phyloP scores from a whole-genome alignment of 1,139 yeast species.

The Protomyces gravidus region DNA sequence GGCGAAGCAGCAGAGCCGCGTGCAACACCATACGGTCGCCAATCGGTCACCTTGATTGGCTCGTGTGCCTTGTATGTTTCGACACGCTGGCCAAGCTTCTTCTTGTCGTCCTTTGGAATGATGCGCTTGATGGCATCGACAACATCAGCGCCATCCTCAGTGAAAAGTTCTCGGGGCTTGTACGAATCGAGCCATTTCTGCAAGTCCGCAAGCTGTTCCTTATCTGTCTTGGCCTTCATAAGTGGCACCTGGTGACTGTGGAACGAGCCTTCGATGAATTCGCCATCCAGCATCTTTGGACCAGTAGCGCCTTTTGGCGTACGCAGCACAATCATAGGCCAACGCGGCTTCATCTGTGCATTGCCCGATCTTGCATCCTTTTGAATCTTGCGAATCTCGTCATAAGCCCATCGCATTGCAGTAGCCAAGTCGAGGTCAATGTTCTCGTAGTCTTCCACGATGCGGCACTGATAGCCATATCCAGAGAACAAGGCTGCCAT shows the following conservation, averaged over 20 bases:
- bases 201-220: conserved; percentile 32
- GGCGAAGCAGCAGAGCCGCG: conserved; percentile 32
- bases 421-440: conserved; percentile 34
- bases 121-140: conserved; percentile 31
- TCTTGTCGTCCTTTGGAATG: conserved; percentile 30
- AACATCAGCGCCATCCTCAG: conserved; percentile 33
- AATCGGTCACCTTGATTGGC: conserved; percentile 34
- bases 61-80: conserved; percentile 34
- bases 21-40: conserved; percentile 33
- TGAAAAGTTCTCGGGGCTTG: conserved; percentile 31
- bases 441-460: conserved; percentile 33
- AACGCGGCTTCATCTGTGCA: conserved; percentile 34
- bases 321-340: conserved; percentile 35
- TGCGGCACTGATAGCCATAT: conserved; percentile 34
- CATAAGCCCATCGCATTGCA: conserved; percentile 33
- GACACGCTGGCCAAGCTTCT: conserved; percentile 33
- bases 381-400: conserved; percentile 33
- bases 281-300: conserved; percentile 34
- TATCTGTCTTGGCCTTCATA: conserved; percentile 33
- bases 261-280: conserved; percentile 34
- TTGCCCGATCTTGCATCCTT: conserved; percentile 33
- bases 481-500: conserved; percentile 34
- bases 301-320: conserved; percentile 36
- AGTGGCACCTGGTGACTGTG: conserved; percentile 36
- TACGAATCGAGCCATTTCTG: conserved; percentile 34